These are phyloP conservation scores for Zygoascus meyerae DNA, from an alignment of 1,139 yeast species.

Conservation along the genomic window DNA sequence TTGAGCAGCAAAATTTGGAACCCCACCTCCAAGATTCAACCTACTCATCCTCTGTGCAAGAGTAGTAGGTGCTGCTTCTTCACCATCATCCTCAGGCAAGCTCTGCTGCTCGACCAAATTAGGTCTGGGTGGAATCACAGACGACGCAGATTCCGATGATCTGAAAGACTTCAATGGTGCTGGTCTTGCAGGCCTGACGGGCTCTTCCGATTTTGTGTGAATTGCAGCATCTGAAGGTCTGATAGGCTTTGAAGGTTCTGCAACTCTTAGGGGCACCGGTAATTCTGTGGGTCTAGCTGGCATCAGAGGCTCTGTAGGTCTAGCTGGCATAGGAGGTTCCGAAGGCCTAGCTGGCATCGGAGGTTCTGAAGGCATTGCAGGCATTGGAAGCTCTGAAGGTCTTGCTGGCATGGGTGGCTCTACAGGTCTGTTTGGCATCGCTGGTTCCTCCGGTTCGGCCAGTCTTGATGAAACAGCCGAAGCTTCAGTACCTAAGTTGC, in stretches of 20 bases:
- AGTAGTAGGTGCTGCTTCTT: background rate
- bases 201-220: slow-evolving; percentile 11
- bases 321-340: background rate
- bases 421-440: no score
- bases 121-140: background rate
- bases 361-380: background rate
- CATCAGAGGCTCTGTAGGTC: background rate
- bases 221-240: background rate
- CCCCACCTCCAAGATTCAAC: slow-evolving; percentile 6
- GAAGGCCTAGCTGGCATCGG: background rate
- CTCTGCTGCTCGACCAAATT: background rate
- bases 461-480: slow-evolving; percentile 34
- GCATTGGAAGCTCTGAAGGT: no score
- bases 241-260: slow-evolving; percentile 14
- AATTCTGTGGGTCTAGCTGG: slow-evolving; percentile 1
- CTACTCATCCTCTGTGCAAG: slow-evolving; percentile 1
- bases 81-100: background rate
- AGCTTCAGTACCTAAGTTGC: slow-evolving; percentile 28
- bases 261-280: no score
- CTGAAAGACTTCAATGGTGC: background rate
- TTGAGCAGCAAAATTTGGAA: slow-evolving; percentile 32
- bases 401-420: no score
- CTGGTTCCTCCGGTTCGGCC: background rate
- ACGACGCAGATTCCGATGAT: background rate
- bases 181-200: slow-evolving; percentile 3